Evolutionary conservation across 148 eudicot species (phyloP).

Genomic region (Amaranthus cruentus): DNA sequence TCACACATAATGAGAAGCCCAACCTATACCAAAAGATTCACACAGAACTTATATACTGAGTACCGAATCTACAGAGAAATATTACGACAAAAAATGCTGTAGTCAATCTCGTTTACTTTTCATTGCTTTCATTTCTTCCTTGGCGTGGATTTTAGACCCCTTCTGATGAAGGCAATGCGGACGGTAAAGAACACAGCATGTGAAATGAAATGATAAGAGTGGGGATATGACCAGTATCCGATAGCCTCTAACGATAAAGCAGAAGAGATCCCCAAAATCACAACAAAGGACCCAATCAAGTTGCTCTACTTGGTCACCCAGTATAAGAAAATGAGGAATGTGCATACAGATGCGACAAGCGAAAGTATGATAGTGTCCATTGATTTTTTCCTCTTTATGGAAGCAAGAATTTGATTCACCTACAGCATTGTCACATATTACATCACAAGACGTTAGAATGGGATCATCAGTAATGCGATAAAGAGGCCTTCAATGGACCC

Average conservation of each 20-base stretch:
- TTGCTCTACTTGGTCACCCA: slow-evolving; percentile 72
- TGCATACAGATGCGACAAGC: slow-evolving; percentile 88
- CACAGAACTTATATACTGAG: slow-evolving; percentile 8
- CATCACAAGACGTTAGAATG: slow-evolving; percentile 7
- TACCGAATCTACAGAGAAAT: too few relatives aligned
- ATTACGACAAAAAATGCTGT: background rate
- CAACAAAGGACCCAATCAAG: slow-evolving; percentile 20
- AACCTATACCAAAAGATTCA: slow-evolving; percentile 5
- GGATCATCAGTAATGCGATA: background rate
- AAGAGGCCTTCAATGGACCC: slow-evolving; percentile 9
- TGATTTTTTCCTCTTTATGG: slow-evolving; percentile 97
- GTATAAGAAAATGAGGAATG: slow-evolving; percentile 84
- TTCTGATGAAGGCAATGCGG: slow-evolving; percentile 11
- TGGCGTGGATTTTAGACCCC: slow-evolving; percentile 6
- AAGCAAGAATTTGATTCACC: slow-evolving; percentile 76
- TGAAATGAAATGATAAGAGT: background rate
- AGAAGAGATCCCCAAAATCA: background rate
- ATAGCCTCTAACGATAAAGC: background rate
- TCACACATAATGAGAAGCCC: too few relatives aligned
- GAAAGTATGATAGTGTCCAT: slow-evolving; percentile 96
- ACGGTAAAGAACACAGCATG: slow-evolving; percentile 14
- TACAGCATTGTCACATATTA: slow-evolving; percentile 31
- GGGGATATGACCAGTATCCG: background rate
- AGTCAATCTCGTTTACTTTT: slow-evolving; percentile 7
- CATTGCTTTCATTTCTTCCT: background rate